A percentile compares a stretch with the other conserved stretches of the same genome.
These are phyloP conservation scores for Sordaria brevicollis DNA, from an alignment of 495 filamentous ascomycete species.

Conservation along the genomic window DNA sequence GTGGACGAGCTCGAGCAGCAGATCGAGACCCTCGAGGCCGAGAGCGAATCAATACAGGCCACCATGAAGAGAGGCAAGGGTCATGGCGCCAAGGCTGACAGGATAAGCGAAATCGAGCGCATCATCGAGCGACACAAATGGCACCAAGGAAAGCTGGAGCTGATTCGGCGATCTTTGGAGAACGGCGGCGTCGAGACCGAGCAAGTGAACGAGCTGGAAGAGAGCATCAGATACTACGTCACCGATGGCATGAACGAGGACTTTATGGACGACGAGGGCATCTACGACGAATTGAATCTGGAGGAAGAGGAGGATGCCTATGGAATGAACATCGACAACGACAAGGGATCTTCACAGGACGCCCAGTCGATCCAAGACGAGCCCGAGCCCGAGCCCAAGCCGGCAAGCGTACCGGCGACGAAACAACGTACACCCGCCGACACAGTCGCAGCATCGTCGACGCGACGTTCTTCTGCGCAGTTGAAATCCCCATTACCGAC, in stretches of 20 bases:
- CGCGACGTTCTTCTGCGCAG: conserved; percentile 76
- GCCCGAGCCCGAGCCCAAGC: conserved; percentile 42
- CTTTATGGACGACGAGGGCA: conserved; percentile 77
- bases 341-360: conserved; percentile 89
- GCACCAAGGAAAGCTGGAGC: conserved; percentile 86
- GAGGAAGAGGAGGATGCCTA: conserved; percentile 80
- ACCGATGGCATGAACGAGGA: conserved; percentile 80
- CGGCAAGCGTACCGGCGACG: conserved; percentile 27
- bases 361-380: conserved; percentile 89
- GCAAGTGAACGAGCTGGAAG: conserved; percentile 77
- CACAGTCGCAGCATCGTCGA: conserved; percentile 35
- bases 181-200: conserved; percentile 84
- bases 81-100: conserved; percentile 68
- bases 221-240: conserved; percentile 90
- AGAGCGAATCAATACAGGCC: conserved; percentile 74
- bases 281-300: conserved; percentile 91
- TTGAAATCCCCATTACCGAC: conserved; percentile 89
- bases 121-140: conserved; percentile 90
- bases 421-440: conserved; percentile 48
- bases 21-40: conserved; percentile 85
- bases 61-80: conserved; percentile 92
- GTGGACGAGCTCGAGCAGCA: conserved; percentile 92
- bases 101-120: conserved; percentile 74
- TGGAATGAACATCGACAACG: conserved; percentile 72
- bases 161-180: conserved; percentile 79